phyloP scores from a whole-genome alignment of 805 yeast species.

The Yarrowia sp. region DNA sequence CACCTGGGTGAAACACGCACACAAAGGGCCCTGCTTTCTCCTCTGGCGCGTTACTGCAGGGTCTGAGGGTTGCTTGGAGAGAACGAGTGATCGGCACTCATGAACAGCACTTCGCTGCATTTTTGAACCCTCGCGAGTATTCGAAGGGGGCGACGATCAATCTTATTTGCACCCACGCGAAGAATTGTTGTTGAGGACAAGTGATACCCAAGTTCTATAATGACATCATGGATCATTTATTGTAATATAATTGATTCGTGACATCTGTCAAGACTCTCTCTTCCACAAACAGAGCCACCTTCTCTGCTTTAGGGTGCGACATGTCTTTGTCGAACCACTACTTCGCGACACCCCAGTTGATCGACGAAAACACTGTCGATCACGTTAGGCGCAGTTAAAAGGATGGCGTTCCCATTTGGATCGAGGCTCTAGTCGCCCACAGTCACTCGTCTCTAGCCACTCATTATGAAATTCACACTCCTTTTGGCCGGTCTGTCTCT shows the following conservation, averaged over 20 bases:
- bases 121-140: constrained; percentile 4
- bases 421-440: constrained; percentile 2
- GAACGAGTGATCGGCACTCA: constrained; percentile 5
- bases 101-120: constrained; percentile 28
- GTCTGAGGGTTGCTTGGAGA: constrained; percentile 17
- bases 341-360: constrained; percentile 27
- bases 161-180: constrained; percentile 8
- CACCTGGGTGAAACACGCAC: constrained; percentile 19
- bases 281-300: neutral
- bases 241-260: neutral
- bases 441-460: constrained; percentile 18
- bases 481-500: constrained; percentile 34
- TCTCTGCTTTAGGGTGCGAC: neutral
- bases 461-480: constrained; percentile 35
- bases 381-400: constrained; percentile 24
- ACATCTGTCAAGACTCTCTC: too few species aligned
- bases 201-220: too few species aligned
- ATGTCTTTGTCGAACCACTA: constrained; percentile 2
- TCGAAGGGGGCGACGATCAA: constrained; percentile 34
- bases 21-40: constrained; percentile 16
- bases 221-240: too few species aligned
- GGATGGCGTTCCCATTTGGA: constrained; percentile 6
- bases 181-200: neutral
- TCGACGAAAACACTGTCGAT: constrained; percentile 38
- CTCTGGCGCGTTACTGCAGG: constrained; percentile 24